A percentile compares a stretch with the other conserved stretches of the same genome.
Evolutionary conservation across 1,284 basidiomycete genomes (phyloP).

Genomic region (Pisolithus thermaeus): DNA sequence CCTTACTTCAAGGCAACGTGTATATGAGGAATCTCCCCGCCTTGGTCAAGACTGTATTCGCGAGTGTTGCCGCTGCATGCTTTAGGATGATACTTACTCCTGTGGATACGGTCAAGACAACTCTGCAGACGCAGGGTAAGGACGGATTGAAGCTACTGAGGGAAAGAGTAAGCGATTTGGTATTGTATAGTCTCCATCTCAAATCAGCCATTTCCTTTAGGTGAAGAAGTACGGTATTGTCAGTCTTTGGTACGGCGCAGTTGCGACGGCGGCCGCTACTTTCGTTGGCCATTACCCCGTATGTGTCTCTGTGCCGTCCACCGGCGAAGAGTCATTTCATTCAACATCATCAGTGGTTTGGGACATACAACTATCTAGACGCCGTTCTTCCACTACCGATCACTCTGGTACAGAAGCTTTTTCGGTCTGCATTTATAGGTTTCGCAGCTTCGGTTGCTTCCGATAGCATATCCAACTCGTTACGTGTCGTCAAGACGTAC

Average conservation of each 20-base stretch:
- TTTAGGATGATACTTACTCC: slow-evolving; percentile 69
- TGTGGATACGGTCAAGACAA: slow-evolving; percentile 86
- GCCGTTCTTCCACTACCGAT: slow-evolving; percentile 53
- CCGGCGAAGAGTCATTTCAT: not conserved
- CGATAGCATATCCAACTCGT: slow-evolving; percentile 79
- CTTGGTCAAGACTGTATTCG: slow-evolving; percentile 55
- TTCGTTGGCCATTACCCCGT: slow-evolving; percentile 88
- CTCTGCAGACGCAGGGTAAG: slow-evolving; percentile 82
- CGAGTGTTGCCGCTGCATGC: slow-evolving; percentile 67
- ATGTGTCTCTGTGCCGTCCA: slow-evolving; percentile 14
- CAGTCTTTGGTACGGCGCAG: slow-evolving; percentile 81
- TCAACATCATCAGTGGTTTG: slow-evolving; percentile 51
- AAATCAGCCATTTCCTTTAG: slow-evolving; percentile 29
- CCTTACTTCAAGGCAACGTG: slow-evolving; percentile 64
- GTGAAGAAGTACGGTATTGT: slow-evolving; percentile 70
- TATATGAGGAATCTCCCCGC: slow-evolving; percentile 60
- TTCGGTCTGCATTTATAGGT: slow-evolving; percentile 81
- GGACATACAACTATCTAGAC: slow-evolving; percentile 79
- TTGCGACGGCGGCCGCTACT: slow-evolving; percentile 85
- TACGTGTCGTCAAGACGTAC: slow-evolving; percentile 91
- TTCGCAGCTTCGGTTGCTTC: slow-evolving; percentile 78
- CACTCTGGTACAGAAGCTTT: slow-evolving; percentile 52
- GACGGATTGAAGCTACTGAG: slow-evolving; percentile 60
- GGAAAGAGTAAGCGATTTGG: slow-evolving; percentile 45
- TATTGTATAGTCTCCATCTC: not conserved